These are phyloP conservation scores for Suillus placidus DNA, from an alignment of 768 basidiomycete genomes.

Conservation along the genomic window DNA sequence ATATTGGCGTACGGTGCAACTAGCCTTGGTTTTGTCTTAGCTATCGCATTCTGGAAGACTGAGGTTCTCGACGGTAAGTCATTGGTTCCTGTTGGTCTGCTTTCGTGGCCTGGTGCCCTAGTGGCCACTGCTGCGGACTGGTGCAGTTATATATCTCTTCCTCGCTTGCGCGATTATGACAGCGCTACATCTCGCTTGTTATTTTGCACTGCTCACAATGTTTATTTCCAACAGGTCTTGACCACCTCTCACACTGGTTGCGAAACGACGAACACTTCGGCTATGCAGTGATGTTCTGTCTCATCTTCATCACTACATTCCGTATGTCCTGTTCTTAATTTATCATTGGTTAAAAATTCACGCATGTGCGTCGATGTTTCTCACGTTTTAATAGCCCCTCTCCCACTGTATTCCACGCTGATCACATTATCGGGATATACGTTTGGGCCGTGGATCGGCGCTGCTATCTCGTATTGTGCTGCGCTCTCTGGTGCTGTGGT, in stretches of 20 bases:
- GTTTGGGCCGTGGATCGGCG: constrained; percentile 82
- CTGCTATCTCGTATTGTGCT: constrained; percentile 83
- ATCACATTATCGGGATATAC: constrained; percentile 93
- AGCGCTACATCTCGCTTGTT: constrained; percentile 5
- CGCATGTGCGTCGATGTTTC: constrained; percentile 12
- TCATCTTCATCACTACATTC: constrained; percentile 87
- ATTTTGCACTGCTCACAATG: constrained; percentile 1
- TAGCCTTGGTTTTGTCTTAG: constrained; percentile 74
- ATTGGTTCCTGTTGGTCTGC: constrained; percentile 8
- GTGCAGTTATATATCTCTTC: background rate
- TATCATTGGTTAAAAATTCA: constrained; percentile 16
- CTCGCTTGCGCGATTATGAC: background rate
- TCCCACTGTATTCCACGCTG: constrained; percentile 92
- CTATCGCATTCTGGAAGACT: constrained; percentile 81
- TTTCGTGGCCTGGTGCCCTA: background rate
- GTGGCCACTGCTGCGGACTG: constrained; percentile 8
- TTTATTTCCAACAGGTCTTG: constrained; percentile 58
- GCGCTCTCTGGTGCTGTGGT: constrained; percentile 82
- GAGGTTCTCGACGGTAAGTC: constrained; percentile 81
- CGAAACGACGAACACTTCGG: constrained; percentile 73
- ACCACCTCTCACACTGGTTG: constrained; percentile 79
- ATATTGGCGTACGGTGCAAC: constrained; percentile 77
- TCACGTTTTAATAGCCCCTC: constrained; percentile 58
- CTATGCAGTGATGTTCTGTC: constrained; percentile 74
- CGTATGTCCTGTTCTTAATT: constrained; percentile 52